Percentiles rank a stretch among this genome's conserved stretches.
Conservation (phyloP, 2,329 filamentous ascomycete species). For the Fonsecaea pedrosoi region DNA sequence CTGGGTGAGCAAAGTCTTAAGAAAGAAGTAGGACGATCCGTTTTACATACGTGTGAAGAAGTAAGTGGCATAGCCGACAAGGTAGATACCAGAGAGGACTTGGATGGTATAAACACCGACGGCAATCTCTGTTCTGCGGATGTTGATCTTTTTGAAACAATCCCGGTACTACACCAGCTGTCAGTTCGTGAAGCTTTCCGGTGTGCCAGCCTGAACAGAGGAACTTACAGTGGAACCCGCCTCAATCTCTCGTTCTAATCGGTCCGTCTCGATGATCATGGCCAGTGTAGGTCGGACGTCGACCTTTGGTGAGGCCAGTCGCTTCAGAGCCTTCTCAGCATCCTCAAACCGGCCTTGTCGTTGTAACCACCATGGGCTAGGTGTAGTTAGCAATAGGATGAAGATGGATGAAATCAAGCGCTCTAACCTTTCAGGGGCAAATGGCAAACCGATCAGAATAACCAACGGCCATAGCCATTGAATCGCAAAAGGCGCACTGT, state of each 20-base stretch:
- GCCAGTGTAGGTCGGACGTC: constrained; percentile 51
- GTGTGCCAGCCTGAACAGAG: neutral
- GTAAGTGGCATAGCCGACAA: constrained; percentile 56
- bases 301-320: constrained; percentile 48
- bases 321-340: constrained; percentile 47
- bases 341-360: constrained; percentile 46
- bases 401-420: neutral
- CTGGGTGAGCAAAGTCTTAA: neutral
- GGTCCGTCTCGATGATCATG: constrained; percentile 52
- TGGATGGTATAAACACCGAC: constrained; percentile 54
- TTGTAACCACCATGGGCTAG: constrained; percentile 49
- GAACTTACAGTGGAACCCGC: constrained; percentile 42
- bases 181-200: neutral
- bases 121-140: constrained; percentile 54
- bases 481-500: constrained; percentile 52
- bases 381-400: neutral
- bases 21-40: neutral
- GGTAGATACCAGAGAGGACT: constrained; percentile 51
- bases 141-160: constrained; percentile 53
- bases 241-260: constrained; percentile 49
- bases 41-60: constrained; percentile 53
- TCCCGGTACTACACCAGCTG: constrained; percentile 41
- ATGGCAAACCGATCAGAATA: constrained; percentile 48
- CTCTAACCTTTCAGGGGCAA: constrained; percentile 47
- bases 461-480: constrained; percentile 53